These are phyloP conservation scores for Penicillium roqueforti DNA, from an alignment of 495 filamentous ascomycete genomes.

Conservation along the genomic window DNA sequence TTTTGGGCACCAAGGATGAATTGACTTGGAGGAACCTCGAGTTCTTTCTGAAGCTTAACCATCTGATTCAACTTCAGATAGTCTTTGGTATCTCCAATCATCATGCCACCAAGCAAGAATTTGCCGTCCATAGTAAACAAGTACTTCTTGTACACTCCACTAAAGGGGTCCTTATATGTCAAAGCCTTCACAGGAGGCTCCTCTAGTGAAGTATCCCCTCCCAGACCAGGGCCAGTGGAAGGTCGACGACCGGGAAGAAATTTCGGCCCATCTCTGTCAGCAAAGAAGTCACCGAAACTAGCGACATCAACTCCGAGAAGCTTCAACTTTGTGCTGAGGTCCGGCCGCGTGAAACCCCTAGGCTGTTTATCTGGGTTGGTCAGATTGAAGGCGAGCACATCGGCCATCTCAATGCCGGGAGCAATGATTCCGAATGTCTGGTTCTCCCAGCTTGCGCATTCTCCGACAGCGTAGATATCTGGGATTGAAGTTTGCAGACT, in stretches of 20 bases:
- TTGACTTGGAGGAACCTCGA: conserved; percentile 80
- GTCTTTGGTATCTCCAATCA: conserved; percentile 94
- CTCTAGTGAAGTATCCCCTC: conserved; percentile 28
- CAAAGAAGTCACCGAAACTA: conserved; percentile 95
- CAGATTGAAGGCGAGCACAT: conserved; percentile 91
- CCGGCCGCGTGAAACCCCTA: conserved; percentile 74
- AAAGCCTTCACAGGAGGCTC: conserved; percentile 72
- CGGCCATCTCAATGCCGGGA: conserved; percentile 94
- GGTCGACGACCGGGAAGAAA: conserved; percentile 57
- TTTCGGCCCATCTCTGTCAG: conserved; percentile 82
- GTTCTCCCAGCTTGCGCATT: conserved; percentile 92
- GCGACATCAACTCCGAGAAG: conserved; percentile 91
- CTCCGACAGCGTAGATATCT: conserved; percentile 86
- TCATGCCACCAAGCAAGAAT: conserved; percentile 92
- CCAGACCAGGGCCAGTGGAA: conserved; percentile 14
- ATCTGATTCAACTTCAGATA: conserved; percentile 94
- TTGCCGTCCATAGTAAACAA: conserved; percentile 91
- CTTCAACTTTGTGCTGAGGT: conserved; percentile 93
- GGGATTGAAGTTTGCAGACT: conserved; percentile 66
- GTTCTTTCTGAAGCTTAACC: conserved; percentile 79
- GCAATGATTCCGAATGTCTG: conserved; percentile 93
- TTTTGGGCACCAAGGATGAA: conserved; percentile 83
- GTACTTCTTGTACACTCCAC: conserved; percentile 95
- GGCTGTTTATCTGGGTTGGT: conserved; percentile 74
- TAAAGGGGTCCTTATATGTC: conserved; percentile 90